phyloP scores from a whole-genome alignment of 257 asterid species.

The Fraxinus americana region DNA sequence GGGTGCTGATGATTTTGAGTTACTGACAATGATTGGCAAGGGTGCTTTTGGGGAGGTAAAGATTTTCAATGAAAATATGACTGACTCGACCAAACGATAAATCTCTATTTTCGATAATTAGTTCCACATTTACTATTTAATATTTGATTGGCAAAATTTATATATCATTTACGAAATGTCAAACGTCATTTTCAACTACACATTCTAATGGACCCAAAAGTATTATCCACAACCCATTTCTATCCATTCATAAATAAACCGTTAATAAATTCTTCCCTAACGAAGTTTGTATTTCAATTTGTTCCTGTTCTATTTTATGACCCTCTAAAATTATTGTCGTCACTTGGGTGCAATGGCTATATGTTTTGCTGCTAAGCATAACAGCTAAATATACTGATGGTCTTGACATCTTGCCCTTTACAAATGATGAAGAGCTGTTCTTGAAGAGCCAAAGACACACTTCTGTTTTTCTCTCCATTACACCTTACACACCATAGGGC shows the following conservation, averaged over 20 bases:
- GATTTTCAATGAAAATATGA: not conserved
- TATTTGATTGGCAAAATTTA: too few relatives aligned
- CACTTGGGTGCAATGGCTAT: not conserved
- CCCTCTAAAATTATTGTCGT: not conserved
- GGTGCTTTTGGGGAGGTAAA: slow-evolving; percentile 30
- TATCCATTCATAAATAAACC: too few relatives aligned
- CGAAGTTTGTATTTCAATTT: not conserved
- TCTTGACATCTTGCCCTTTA: not conserved
- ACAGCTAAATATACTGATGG: not conserved
- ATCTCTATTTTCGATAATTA: not conserved
- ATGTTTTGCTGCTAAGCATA: not conserved
- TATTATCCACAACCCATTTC: too few relatives aligned
- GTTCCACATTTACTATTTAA: not conserved
- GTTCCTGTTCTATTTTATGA: not conserved
- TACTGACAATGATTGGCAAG: slow-evolving; percentile 25
- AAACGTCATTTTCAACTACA: too few relatives aligned
- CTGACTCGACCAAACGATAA: not conserved
- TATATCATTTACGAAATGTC: too few relatives aligned
- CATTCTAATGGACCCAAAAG: too few relatives aligned
- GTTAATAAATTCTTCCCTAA: too few relatives aligned
- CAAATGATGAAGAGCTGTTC: not conserved
- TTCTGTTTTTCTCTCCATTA: not conserved
- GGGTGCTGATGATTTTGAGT: slow-evolving; percentile 93
- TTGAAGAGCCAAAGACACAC: not conserved
- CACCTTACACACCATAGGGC: not conserved